Evolutionary conservation across 345 rosid genomes (phyloP).

Genomic region (Anastatica hierochuntica): DNA sequence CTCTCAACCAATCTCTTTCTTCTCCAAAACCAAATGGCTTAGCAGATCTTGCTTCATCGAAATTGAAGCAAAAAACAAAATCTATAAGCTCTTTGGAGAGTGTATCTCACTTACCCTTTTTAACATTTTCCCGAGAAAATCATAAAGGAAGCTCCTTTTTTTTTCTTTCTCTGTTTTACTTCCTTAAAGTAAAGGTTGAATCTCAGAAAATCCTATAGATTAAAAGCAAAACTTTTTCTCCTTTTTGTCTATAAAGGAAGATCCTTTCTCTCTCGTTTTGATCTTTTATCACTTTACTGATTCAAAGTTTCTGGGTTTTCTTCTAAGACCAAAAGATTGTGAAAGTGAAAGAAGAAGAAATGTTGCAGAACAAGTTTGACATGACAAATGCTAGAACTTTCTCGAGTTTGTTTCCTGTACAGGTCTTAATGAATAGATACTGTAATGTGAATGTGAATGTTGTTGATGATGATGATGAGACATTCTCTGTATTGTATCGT

Average conservation of each 20-base stretch:
- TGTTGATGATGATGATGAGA: constrained; percentile 22
- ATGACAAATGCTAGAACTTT: constrained; percentile 13
- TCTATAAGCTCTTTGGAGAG: constrained; percentile 1
- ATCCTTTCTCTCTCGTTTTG: constrained; percentile 1
- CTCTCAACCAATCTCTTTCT: constrained; percentile 18
- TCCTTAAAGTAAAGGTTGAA: not conserved
- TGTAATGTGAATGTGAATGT: not conserved
- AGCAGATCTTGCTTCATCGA: constrained; percentile 39
- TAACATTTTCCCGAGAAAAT: constrained; percentile 14
- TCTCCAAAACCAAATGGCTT: constrained; percentile 33
- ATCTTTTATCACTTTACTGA: not conserved
- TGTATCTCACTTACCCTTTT: constrained; percentile 15
- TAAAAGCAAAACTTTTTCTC: not conserved
- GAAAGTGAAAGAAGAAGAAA: constrained; percentile 28
- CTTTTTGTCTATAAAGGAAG: not conserved
- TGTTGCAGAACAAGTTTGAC: constrained; percentile 26
- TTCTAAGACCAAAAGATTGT: not conserved
- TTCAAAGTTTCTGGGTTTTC: constrained; percentile 13
- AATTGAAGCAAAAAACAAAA: constrained; percentile 7
- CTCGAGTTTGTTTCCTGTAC: constrained; percentile 21
- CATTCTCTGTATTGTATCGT: constrained; percentile 13
- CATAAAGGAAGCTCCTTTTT: constrained; percentile 3
- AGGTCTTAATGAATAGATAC: constrained; percentile 21
- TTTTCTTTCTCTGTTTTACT: constrained; percentile 13
- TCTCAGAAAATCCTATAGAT: not conserved